Base-by-base conservation (phyloP, 495 filamentous ascomycete genomes). In the Hypoxylon perforatum region DNA sequence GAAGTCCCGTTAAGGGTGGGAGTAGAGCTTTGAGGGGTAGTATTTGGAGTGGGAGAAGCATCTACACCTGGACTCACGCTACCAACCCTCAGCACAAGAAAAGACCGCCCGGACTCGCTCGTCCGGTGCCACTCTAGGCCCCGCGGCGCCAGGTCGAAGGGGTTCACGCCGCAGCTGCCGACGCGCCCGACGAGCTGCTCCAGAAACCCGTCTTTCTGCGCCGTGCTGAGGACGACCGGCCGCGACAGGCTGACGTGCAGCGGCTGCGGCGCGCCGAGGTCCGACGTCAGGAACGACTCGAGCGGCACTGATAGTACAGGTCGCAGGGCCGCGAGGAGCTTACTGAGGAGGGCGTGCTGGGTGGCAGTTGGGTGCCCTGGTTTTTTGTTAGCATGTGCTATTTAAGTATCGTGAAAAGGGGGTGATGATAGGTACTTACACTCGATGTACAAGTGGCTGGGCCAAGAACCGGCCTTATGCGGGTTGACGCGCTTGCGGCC, bases 161-260 rank as follows among this genome's bases (percentile, higher is more conserved):
- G 78, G 9, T 60, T 52, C 10, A 78, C 52, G 0, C 72, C 66
- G 48, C 67, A 66, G 12, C 57, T 62, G 12, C 38, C 11, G 7
- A 82, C 41, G 12, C 71, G 38, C 0, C 68, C 72, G 25, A 25
- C 80, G 41, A 88, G 53, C 0, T 72, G 63, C 12, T 83, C 76
- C 2, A 88, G 75, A 63, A 96, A 96, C 0, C 57, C 50, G 18
- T 88, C 85, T 19, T 88, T 87, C 67, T 92, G 84, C 21, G 85
- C 78, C 0, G 90, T 91, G 55, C 78, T 76, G 3, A 97, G 84
- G 18, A 84, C 77, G 18, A 96, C 75, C 2, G 93, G 88, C 8
- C 90, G 79, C 9, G 95, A 97, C 9, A 99, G 82, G 68, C 92
- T 96, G 69, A 99, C 86, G 77, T 99, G 95, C 19, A 99, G 84